These are phyloP conservation scores for Trichomonas gallinae DNA, from an alignment of 208 protist species.

Conservation along the genomic window DNA sequence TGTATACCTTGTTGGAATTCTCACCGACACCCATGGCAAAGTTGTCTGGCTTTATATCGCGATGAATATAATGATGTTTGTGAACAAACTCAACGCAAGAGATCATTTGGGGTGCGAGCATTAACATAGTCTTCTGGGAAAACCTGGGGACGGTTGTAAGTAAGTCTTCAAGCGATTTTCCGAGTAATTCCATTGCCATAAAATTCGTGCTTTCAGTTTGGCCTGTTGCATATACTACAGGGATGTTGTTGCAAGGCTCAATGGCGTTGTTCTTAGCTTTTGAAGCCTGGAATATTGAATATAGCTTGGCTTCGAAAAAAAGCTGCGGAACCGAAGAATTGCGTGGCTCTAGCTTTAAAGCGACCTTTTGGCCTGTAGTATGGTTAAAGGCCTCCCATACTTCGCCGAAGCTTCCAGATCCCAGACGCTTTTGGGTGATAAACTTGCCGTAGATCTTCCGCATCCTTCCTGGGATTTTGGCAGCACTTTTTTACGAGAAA, in stretches of 20 bases:
- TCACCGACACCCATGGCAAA: conserved; percentile 81
- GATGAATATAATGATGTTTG: conserved; percentile 84
- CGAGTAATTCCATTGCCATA: conserved; percentile 94
- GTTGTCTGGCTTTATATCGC: conserved; percentile 91
- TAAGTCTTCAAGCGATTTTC: conserved; percentile 86
- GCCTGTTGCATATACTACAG: conserved; percentile 76
- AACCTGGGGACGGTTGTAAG: conserved; percentile 83
- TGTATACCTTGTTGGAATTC: conserved; percentile 48
- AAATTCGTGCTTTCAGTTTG: conserved; percentile 85
- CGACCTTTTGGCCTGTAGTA: background rate
- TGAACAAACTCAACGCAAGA: conserved; percentile 82
- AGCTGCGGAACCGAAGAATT: conserved; percentile 72
- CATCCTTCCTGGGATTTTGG: conserved; percentile 76
- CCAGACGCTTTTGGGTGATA: conserved; percentile 28
- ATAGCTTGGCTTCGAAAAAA: conserved; percentile 31
- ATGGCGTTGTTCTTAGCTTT: conserved; percentile 51
- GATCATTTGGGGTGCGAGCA: conserved; percentile 90
- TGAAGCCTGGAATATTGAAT: conserved; percentile 60
- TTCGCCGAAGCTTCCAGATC: conserved; percentile 10
- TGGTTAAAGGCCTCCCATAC: conserved; percentile 44
- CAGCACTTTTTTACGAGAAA: conserved; percentile 79
- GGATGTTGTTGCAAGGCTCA: conserved; percentile 44
- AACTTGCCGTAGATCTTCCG: conserved; percentile 30
- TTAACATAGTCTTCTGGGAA: conserved; percentile 88
- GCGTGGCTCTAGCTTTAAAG: conserved; percentile 36